Evolutionary conservation across 78 protist genomes (phyloP), one percentile per base, ranked within the genome.

Genomic region (Andalucia godoyi): DNA sequence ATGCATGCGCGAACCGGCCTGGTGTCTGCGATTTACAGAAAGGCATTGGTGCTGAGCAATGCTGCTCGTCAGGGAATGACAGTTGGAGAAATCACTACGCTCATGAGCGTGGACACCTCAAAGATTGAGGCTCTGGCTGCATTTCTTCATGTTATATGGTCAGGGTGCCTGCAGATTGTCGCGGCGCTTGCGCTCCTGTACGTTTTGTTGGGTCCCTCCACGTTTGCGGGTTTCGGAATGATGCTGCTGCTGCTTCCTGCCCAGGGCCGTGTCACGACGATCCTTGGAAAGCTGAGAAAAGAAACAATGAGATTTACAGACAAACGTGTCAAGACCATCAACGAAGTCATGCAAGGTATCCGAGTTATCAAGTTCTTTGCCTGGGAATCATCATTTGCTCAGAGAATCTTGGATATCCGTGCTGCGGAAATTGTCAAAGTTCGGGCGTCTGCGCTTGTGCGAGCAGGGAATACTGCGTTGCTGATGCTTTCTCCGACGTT

Each of bases 71-170:
- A 47, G 39, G 0, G 0, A n/a, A 6, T 18, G 30, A 71, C 82
- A 5, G 53, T 55, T 25, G 91, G 93, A 42, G 78, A 86, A 52
- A 67, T 86, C 21, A 72, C 55, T 34, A 87, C 77, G 38, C 74
- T 80, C 55, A 84, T 85, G 90, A n/a, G 74, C 39, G 68, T 64
- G 30, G 93, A 87, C 43, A 76, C 90, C 12, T 78, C 79, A 45
- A 54, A 82, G 21, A 39, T 87, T 38, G n/a, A n/a, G 43, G 80
- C 75, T 5, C 58, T 71, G 8, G 63, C 57, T 17, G 37, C 54
- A 30, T 49, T 77, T 70, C 55, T 88, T 10, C 84, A 89, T 70
- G 67, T 49, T 9, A 2, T 75, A 36, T 66, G 80, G 71, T 62
- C 70, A 27, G 81, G 66, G 32, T 66, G 76, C 15, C 33, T 81